These are phyloP conservation scores for Fusarium tuaranense DNA, from an alignment of 2,329 filamentous ascomycete genomes.

Conservation along the genomic window DNA sequence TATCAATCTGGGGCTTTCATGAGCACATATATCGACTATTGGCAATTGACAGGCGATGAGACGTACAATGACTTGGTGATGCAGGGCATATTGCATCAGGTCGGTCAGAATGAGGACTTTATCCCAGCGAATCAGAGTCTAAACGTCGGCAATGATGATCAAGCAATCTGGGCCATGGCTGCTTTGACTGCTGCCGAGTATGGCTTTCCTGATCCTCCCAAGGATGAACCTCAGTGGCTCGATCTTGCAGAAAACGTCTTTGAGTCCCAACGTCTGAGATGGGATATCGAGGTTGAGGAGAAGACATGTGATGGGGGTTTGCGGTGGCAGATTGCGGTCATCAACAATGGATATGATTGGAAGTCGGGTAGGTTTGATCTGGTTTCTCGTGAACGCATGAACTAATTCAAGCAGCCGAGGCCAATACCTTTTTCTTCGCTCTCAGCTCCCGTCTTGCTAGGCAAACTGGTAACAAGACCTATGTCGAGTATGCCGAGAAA, in stretches of 20 bases:
- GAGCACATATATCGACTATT: conserved; percentile 76
- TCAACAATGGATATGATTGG: conserved; percentile 82
- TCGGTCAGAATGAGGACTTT: conserved; percentile 66
- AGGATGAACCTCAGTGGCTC: conserved; percentile 68
- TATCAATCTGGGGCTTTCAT: conserved; percentile 78
- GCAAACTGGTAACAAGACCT: conserved; percentile 75
- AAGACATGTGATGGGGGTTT: conserved; percentile 73
- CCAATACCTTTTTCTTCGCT: conserved; percentile 73
- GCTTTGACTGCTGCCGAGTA: conserved; percentile 75
- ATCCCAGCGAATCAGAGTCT: conserved; percentile 69
- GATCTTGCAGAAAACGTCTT: conserved; percentile 73
- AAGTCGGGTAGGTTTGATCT: conserved; percentile 65
- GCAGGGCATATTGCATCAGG: conserved; percentile 68
- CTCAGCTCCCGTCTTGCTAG: conserved; percentile 75
- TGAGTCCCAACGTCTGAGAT: conserved; percentile 48
- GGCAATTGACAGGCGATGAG: conserved; percentile 73
- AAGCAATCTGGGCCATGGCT: conserved; percentile 77
- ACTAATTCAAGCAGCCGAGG: conserved; percentile 55
- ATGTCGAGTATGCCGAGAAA: conserved; percentile 70
- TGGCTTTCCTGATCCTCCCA: conserved; percentile 68
- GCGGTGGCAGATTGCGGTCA: conserved; percentile 82
- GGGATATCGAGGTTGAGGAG: conserved; percentile 67
- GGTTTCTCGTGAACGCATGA: rapidly evolving
- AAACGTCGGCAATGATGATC: conserved; percentile 75
- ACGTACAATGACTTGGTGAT: conserved; percentile 71